phyloP scores from a whole-genome alignment of 2,329 filamentous ascomycete species.

The Ilyonectria destructans region DNA sequence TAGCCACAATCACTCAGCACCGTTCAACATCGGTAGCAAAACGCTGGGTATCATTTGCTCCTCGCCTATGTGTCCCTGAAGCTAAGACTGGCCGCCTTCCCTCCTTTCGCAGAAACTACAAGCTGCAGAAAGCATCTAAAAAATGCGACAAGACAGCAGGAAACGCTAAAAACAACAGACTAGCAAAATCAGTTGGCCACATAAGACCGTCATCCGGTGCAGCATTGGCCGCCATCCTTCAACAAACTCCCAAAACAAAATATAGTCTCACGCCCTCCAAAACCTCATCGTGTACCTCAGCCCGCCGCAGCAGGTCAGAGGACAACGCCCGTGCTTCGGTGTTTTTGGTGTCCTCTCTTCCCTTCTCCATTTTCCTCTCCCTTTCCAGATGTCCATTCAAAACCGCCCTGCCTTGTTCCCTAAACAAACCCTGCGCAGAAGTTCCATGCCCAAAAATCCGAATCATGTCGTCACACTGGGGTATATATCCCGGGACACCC shows the following conservation, averaged over 20 bases:
- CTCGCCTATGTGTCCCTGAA: constrained; percentile 38
- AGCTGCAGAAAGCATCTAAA: constrained; percentile 36
- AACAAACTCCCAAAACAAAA: constrained; percentile 28
- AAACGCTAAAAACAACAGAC: constrained; percentile 32
- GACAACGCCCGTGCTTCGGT: constrained; percentile 5
- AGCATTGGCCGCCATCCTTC: constrained; percentile 7
- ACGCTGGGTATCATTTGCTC: constrained; percentile 51
- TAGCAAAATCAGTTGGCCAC: constrained; percentile 34
- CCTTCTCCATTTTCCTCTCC: constrained; percentile 25
- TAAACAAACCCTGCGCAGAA: constrained; percentile 25
- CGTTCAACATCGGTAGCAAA: constrained; percentile 36
- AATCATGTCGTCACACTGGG: constrained; percentile 44
- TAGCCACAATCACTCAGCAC: neutral
- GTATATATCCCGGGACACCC: constrained; percentile 51
- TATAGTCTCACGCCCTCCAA: constrained; percentile 13
- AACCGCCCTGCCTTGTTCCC: constrained; percentile 21
- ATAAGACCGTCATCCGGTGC: constrained; percentile 25
- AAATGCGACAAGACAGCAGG: constrained; percentile 32
- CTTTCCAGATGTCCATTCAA: constrained; percentile 34
- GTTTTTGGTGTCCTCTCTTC: constrained; percentile 12
- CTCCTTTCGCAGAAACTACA: constrained; percentile 30
- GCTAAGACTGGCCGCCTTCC: constrained; percentile 33
- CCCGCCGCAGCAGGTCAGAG: constrained; percentile 5
- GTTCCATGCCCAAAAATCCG: constrained; percentile 29
- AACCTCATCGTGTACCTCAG: neutral